Base-by-base conservation (phyloP, 2,329 filamentous ascomycete species). In the Claviceps monticola region DNA sequence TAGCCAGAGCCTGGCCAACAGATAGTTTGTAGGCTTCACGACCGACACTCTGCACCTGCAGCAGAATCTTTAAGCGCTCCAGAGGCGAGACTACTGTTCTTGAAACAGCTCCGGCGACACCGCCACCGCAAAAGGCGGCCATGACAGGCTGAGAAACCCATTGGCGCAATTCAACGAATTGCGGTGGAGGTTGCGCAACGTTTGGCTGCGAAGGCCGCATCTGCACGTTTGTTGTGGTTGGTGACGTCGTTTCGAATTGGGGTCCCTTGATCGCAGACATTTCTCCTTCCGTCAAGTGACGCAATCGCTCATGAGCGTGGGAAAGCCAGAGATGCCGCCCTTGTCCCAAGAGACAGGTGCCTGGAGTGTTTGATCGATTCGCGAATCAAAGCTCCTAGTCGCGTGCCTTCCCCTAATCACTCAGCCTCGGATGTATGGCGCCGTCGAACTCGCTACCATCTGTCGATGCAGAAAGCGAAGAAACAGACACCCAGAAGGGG, bases 1-100 rank as follows among this genome's bases (percentile, higher is more conserved):
- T 98, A 43, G 73, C 78, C 57, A 98, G 74, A 4, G 88, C 93
- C 69, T 94, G 88, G 59, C 83, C 81, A 53, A 97, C 88, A 16
- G 89, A 93, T 67, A 96, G 74, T 66, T 93, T 91, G 71, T 98
- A 98, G 63, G 95, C 91, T 60, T 88, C 86, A 62, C 89, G 82
- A 17, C 90, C 91, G 48, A 78, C 86, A 63, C 86, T 94, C 71
- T 98, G 93, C 29, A 98, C 79, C 67, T 98, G 93, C 67, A 96
- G 89, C n/a, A 98, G 75, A 60, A 98, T 98, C 73, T 98, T 97
- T 54, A 98, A 76, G 57, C 93, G 82, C 70, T 98, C 93, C 39
- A 98, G 80, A 3, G 93, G 93, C 16, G 91, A 97, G 4, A 98
- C 93, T 47, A 97, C 91, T 23, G 93, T 98, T 64, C 93, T 82